phyloP scores from a whole-genome alignment of 2,329 filamentous ascomycete species.

The Paramyrothecium sp. region DNA sequence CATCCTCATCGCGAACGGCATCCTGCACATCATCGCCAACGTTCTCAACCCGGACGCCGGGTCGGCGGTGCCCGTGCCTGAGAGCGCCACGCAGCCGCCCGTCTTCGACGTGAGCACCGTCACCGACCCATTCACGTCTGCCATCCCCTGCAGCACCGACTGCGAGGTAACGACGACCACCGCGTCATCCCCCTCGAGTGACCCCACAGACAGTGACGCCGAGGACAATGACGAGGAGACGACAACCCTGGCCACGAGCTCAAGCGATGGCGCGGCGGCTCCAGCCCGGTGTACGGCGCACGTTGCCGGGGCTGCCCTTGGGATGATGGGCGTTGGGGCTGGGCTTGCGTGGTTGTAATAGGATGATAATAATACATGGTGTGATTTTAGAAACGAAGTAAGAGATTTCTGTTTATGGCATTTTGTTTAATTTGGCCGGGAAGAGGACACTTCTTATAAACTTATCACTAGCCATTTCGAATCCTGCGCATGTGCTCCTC shows the following conservation, averaged over 20 bases:
- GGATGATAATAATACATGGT: neutral
- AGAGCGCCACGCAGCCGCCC: conserved; percentile 38
- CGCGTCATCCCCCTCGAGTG: conserved; percentile 1
- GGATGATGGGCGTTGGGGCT: conserved; percentile 24
- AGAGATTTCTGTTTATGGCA: neutral
- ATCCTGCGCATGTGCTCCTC: neutral
- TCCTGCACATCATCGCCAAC: conserved; percentile 57
- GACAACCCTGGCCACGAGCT: conserved; percentile 12
- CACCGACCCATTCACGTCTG: conserved; percentile 38
- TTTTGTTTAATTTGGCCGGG: no score
- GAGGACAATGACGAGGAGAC: conserved; percentile 10
- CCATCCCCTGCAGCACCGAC: conserved; percentile 38
- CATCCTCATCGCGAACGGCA: conserved; percentile 55
- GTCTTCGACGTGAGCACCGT: conserved; percentile 53
- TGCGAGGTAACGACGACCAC: conserved; percentile 31
- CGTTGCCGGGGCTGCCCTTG: conserved; percentile 24
- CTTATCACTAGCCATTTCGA: no score
- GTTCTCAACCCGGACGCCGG: conserved; percentile 44
- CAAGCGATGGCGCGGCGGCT: conserved; percentile 16
- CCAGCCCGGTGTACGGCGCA: conserved; percentile 22
- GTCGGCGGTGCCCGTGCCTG: conserved; percentile 33
- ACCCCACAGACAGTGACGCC: conserved; percentile 15
- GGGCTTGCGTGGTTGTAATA: conserved; percentile 22
- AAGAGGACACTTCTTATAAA: no score
- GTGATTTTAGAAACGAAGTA: neutral